Evolutionary conservation across 495 filamentous ascomycete genomes (phyloP), one percentile per base, ranked within the genome.

Genomic region (Xylaria venustula): DNA sequence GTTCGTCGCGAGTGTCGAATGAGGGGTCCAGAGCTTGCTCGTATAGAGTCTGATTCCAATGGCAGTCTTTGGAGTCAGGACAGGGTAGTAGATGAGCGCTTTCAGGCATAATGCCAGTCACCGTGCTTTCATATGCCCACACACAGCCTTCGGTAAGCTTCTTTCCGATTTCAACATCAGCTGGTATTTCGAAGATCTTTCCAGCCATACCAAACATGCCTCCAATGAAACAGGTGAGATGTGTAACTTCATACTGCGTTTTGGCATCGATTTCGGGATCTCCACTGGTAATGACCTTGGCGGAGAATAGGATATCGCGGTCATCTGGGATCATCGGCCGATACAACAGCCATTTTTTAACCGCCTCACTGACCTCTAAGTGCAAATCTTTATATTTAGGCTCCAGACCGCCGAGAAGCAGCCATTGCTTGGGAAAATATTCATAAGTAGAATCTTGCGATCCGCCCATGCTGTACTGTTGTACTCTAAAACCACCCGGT

Each of bases 171-270:
- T 94, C 87, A 45, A 98, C 77, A 71, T 98, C 93, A 20, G 81
- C 81, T 7, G 88, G 80, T n/a, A 87, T 79, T 9, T 85, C 82
- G 62, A 97, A 97, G n/a, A 93, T 80, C 73, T 90, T 93, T 41
- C 92, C 89, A 32, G 89, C 92, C 56, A 98, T 80, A 5, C 86
- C 95, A 58, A 95, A 88, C 94, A 98, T 98, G 51, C 92, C 94
- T 11, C 94, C 94, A 19, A 89, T 80, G 67, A 98, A 98, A 70
- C 94, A 98, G 14, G 88, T 88, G 28, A 96, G 80, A 77, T 97
- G 92, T 8, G 86, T 83, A 3, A 84, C 81, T 63, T 94, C 88
- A 58, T 82, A 84, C 17, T 80, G 72, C 37, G 82, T 75, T 17
- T 60, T 63, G 8, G 78, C 66, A 17, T 73, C 74, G 17, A 65